Evolutionary conservation across 805 yeast species (phyloP), one percentile per base, ranked within the genome.

Genomic region (Phaffomyces thermotolerans): DNA sequence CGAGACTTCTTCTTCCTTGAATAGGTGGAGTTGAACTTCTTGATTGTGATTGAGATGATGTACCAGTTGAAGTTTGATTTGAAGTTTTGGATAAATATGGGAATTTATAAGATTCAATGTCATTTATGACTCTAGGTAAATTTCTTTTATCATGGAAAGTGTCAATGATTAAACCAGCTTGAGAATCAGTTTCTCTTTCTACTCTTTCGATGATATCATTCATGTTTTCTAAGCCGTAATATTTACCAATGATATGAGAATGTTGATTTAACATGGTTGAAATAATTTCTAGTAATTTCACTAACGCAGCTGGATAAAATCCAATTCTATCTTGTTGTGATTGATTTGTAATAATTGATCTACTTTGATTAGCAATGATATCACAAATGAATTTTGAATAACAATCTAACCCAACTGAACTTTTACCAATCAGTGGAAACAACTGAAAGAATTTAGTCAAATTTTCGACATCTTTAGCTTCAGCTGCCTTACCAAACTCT

Each of bases 151-250:
- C 97, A 66, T 81, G 76, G 56, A 86, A 87, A 0, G 93, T 85
- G 60, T 91, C 98, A 43, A 85, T 71, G 4, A 93, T 84, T 36
- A 93, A 68, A 1, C 95, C 95, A 23, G 91, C 82, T 58, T 93
- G 99, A n/a, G 90, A 71, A 58, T 93, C 99, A 27, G 93, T 81
- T 58, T 93, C 99, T 40, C 76, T 69, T 63, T 91, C 95, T 29
- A 93, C 81, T 40, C 76, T 76, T 17, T 75, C 77, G 52, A 90
- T 72, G 9, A 91, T 89, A 30, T 72, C 72, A 3, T 73, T 65
- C 70, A 90, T 79, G 14, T 81, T 79, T 9, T 65, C 49, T 4
- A 51, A 48, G 17, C 91, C 95, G 57, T 93, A 93, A 57, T 81
- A 83, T 39, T 71, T 72, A 35, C 73, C 75, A 24, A 93, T 88